These are phyloP conservation scores for Primulina tabacum DNA, from an alignment of 257 asterid species.

Conservation along the genomic window DNA sequence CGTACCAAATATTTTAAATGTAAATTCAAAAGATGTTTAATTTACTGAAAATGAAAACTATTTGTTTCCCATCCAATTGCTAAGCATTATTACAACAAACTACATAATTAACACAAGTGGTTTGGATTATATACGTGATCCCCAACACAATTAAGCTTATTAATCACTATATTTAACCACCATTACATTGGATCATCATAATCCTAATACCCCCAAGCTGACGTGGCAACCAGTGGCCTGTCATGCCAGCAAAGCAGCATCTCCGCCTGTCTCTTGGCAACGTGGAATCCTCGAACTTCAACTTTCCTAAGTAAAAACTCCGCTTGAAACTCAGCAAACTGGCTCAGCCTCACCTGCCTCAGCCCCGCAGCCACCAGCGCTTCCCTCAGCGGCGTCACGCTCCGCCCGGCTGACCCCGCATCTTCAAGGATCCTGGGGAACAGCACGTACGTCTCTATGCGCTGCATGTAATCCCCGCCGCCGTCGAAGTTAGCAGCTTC, in stretches of 20 bases:
- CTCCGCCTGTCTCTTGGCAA: constrained; percentile 78
- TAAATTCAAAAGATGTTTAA: too few relatives aligned
- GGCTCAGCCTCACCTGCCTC: constrained; percentile 76
- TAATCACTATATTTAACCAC: background rate
- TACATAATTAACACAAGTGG: background rate
- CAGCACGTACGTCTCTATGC: constrained; percentile 66
- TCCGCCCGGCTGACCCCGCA: constrained; percentile 58
- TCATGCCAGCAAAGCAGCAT: constrained; percentile 98
- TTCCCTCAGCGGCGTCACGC: constrained; percentile 68
- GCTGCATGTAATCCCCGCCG: constrained; percentile 54
- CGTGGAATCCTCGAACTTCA: constrained; percentile 85
- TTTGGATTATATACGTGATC: background rate
- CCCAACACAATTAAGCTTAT: background rate
- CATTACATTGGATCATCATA: background rate
- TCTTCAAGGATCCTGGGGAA: constrained; percentile 71
- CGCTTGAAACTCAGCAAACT: constrained; percentile 78
- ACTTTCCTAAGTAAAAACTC: constrained; percentile 70
- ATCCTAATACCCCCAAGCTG: constrained; percentile 67
- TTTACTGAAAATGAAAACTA: too few relatives aligned
- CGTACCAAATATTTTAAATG: too few relatives aligned
- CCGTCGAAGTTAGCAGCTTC: constrained; percentile 57
- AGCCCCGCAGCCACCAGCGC: constrained; percentile 72
- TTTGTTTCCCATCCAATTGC: background rate
- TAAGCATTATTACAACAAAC: background rate
- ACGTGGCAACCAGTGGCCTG: constrained; percentile 80